A percentile compares a stretch with the other conserved stretches of the same genome.
Conservation (phyloP, 1,139 yeast genomes). For the Schwanniomyces etchellsii region DNA sequence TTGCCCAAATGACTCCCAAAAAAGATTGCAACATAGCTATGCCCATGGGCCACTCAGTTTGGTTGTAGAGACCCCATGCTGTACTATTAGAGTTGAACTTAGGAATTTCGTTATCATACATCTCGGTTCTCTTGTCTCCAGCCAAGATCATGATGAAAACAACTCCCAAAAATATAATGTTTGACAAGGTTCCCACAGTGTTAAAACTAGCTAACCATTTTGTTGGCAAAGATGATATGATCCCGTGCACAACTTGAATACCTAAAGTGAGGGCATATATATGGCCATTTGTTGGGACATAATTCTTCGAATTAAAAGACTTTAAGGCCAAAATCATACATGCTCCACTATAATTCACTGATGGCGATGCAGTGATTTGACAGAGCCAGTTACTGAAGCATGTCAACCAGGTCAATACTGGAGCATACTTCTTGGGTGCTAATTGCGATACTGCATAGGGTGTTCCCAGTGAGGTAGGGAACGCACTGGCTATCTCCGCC, state of each 20-base stretch:
- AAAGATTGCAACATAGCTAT: slow-evolving; percentile 56
- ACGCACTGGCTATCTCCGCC: slow-evolving; percentile 44
- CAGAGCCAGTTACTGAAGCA: slow-evolving; percentile 53
- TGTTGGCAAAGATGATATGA: slow-evolving; percentile 48
- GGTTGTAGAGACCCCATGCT: slow-evolving; percentile 59
- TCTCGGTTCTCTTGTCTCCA: slow-evolving; percentile 38
- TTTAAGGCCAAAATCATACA: slow-evolving; percentile 54
- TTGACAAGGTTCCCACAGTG: slow-evolving; percentile 44
- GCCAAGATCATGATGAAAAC: slow-evolving; percentile 55
- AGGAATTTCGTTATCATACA: slow-evolving; percentile 20
- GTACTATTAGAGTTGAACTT: slow-evolving; percentile 46
- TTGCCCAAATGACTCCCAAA: slow-evolving; percentile 68
- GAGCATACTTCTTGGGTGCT: slow-evolving; percentile 49
- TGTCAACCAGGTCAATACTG: slow-evolving; percentile 53
- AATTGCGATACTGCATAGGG: slow-evolving; percentile 47
- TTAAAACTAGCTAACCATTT: slow-evolving; percentile 54
- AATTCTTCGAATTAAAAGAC: slow-evolving; percentile 28
- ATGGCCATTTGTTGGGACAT: slow-evolving; percentile 45
- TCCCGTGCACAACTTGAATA: slow-evolving; percentile 45
- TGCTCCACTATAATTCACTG: slow-evolving; percentile 59
- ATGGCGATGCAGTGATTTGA: slow-evolving; percentile 47
- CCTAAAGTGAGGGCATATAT: slow-evolving; percentile 46
- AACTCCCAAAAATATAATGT: slow-evolving; percentile 46
- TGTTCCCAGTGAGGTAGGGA: slow-evolving; percentile 46
- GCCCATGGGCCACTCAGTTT: slow-evolving; percentile 66